Evolutionary conservation across 768 basidiomycete genomes (phyloP).

Genomic region (Rhizopogon roseolus): DNA sequence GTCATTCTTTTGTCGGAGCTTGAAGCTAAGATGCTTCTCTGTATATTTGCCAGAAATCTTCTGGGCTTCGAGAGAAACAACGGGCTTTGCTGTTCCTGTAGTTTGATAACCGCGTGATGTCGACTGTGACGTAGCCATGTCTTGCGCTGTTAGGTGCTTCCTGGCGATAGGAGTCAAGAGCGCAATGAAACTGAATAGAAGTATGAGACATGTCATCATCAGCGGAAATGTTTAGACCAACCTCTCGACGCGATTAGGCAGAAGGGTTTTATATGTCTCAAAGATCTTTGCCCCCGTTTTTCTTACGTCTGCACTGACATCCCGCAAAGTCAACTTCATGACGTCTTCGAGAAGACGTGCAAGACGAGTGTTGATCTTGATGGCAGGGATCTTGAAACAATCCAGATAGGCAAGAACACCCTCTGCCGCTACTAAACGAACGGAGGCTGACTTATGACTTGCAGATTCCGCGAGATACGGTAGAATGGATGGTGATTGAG

Average conservation of each 20-base stretch:
- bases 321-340: conserved; percentile 62
- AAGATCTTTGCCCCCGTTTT: conserved; percentile 67
- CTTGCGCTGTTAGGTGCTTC: conserved; percentile 63
- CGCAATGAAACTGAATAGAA: conserved; percentile 51
- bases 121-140: background rate
- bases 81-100: background rate
- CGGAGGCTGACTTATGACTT: conserved; percentile 66
- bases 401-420: conserved; percentile 62
- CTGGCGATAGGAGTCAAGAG: conserved; percentile 74
- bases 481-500: conserved; percentile 62
- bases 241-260: conserved; percentile 67
- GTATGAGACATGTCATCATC: conserved; percentile 5
- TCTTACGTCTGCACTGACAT: conserved; percentile 73
- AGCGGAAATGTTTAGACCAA: conserved; percentile 25
- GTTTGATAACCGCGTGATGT: background rate
- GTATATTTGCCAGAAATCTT: background rate
- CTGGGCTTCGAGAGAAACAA: background rate
- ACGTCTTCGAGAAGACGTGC: conserved; percentile 65
- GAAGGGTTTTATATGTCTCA: conserved; percentile 65
- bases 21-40: background rate
- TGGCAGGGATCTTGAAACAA: conserved; percentile 72
- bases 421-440: conserved; percentile 63
- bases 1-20: background rate
- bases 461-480: conserved; percentile 50
- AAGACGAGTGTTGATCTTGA: conserved; percentile 57